Evolutionary conservation across 2,329 filamentous ascomycete species (phyloP), one percentile per base, ranked within the genome.

Genomic region (Cladophialophora bantiana): DNA sequence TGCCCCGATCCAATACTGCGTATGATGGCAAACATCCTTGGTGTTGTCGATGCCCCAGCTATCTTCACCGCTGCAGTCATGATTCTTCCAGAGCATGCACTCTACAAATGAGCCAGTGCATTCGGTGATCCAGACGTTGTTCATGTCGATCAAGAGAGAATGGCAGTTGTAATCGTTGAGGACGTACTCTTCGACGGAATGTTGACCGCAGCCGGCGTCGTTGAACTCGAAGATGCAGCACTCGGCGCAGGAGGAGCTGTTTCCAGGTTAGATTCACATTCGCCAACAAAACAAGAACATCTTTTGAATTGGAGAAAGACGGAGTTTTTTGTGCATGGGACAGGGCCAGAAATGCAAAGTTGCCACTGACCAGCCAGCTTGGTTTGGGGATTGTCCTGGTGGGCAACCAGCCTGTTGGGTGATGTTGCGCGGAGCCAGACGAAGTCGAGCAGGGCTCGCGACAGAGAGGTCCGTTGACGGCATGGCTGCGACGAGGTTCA

Each of bases 201-300:
- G 15, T 36, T 59, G 40, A 20, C 57, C 57, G 10, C 57, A 59
- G 42, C 42, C 57, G 13, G 42, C 57, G 42, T 50, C 31, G 18
- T 59, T 59, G 61, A 58, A 36, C 9, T 61, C 31, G 40, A 64
- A 58, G 50, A 67, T 64, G 40, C 65, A 64, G 61, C 65, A 59
- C 58, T 62, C 65, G 7, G 50, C 58, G 57, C 65, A 67, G 34
- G 56, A 48, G 20, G 65, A 67, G 61, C 65, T 61, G 50, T 13
- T 15, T n/a, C 13, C 32, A 7, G 13, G 15, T 35, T 7, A 42
- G 53, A 26, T 26, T 50, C 12, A 52, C 20, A 18, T 10, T 3
- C 31, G 38, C n/a, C 6, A 35, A 53, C 6, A 35, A 53, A 34
- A n/a, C 40, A 12, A 36, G 20, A 26, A 7, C 4, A 36, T 5